Conservation (phyloP, 306 rosid genomes). For the Ormosia semicastrata region DNA sequence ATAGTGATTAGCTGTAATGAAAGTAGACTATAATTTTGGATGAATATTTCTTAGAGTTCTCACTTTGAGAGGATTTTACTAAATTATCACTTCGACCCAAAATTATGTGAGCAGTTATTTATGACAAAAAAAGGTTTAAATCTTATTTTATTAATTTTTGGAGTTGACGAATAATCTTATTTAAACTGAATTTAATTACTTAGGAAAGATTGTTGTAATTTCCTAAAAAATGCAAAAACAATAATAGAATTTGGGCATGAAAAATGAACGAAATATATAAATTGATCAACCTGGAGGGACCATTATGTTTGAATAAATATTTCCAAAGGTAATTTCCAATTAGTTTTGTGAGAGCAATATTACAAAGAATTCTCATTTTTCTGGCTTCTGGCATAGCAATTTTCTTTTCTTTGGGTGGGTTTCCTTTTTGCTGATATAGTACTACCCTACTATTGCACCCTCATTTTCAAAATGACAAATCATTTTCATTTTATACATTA, state of each 20-base stretch:
- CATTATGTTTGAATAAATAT: not conserved
- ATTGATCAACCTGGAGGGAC: not conserved
- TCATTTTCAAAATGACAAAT: not conserved
- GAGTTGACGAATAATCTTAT: not conserved
- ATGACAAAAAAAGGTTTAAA: too few relatives aligned
- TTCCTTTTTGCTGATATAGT: not conserved
- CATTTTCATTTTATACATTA: not conserved
- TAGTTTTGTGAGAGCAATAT: not conserved
- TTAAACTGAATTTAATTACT: too few relatives aligned
- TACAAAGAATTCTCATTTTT: not conserved
- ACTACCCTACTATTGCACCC: not conserved
- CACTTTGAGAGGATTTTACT: too few relatives aligned
- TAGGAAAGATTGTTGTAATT: too few relatives aligned
- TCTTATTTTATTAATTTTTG: too few relatives aligned
- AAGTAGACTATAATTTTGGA: too few relatives aligned
- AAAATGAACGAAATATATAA: not conserved
- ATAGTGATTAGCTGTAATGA: too few relatives aligned
- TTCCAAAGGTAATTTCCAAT: not conserved
- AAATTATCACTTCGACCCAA: too few relatives aligned
- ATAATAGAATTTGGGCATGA: too few relatives aligned
- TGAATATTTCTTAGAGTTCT: too few relatives aligned
- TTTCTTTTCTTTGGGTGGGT: not conserved
- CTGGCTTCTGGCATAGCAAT: not conserved
- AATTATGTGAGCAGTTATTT: too few relatives aligned
- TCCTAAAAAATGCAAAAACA: not conserved